Base-by-base conservation (phyloP, 179 eudicot species). In the Silene coronaria region DNA sequence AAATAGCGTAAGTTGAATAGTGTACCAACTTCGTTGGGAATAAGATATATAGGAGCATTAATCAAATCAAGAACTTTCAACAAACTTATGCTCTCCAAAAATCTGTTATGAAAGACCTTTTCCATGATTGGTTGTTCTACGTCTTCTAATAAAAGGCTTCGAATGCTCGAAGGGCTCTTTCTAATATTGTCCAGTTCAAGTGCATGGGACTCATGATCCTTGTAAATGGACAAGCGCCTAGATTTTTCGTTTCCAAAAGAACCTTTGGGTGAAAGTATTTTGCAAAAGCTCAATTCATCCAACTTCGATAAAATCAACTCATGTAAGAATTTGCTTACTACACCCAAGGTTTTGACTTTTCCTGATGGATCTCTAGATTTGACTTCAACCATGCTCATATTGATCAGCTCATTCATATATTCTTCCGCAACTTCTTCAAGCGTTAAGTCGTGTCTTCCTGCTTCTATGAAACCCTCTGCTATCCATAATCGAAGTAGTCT, bases 401-500 rank as follows among this genome's bases (percentile, higher is more conserved):
- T 23, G 1, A 73, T 21, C 5, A 84, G 87, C 21, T 77, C 72
- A 2, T 30, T 60, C 14, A 84, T 26, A 60, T 79, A 66, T 7
- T 77, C 75, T 58, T 84, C 79, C 13, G 81, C 83, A 42, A 75
- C 63, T 9, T 84, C 76, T 73, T 82, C 87, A 1, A 70, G 62
- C 4, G 80, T 61, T 38, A 78, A 23, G 12, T 53, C n/a, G 0
- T 38, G 19, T 17, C 63, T 21, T 0, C 0, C 19, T 69, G 23
- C 17, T 26, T 2, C 4, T 2, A 81, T 32, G 21, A 79, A 82
- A 4, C 85, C 83, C 55, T 84, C 85, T 0, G 87, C 82, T 73
- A 82, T 75, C 87, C 83, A 84, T 27, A 82, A 24, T n/a, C 82
- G 68, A 23, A 82, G 72, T 17, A 84, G 66, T 46, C 82, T 71